phyloP scores from a whole-genome alignment of 192 early-diverging fungal genomes.

The Rhizoclosmatium sp. region DNA sequence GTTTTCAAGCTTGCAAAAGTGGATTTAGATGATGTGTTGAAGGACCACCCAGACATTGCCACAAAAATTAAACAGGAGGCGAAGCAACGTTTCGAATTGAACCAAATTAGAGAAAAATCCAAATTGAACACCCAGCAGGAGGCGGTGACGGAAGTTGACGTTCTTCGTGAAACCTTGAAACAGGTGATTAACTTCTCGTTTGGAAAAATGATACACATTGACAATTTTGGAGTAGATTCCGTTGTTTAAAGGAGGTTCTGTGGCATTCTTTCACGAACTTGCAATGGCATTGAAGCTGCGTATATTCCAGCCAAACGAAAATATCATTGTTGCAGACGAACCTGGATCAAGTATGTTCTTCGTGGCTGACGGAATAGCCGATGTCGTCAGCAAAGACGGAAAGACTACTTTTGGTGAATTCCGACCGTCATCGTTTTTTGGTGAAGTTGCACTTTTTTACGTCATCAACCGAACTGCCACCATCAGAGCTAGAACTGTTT shows the following conservation, averaged over 20 bases:
- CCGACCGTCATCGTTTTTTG: constrained; percentile 53
- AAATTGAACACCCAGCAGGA: constrained; percentile 46
- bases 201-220: constrained; percentile 22
- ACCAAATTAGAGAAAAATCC: constrained; percentile 54
- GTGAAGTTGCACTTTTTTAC: constrained; percentile 65
- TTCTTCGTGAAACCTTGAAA: constrained; percentile 63
- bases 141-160: constrained; percentile 58
- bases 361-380: constrained; percentile 59
- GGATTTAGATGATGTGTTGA: constrained; percentile 54
- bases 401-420: constrained; percentile 56
- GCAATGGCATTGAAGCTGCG: constrained; percentile 54
- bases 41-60: constrained; percentile 54
- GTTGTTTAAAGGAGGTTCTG: constrained; percentile 53
- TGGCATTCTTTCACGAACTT: constrained; percentile 60
- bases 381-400: constrained; percentile 61
- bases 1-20: constrained; percentile 60
- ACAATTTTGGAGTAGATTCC: constrained; percentile 48
- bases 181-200: constrained; percentile 32
- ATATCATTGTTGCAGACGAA: constrained; percentile 56
- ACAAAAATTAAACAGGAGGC: constrained; percentile 59
- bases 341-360: constrained; percentile 61
- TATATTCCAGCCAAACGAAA: constrained; percentile 44
- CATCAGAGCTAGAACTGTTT: constrained; percentile 47
- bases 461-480: constrained; percentile 63
- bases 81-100: constrained; percentile 50